A percentile compares a stretch with the other conserved stretches of the same genome.
Evolutionary conservation across 1,284 basidiomycete species (phyloP).

Genomic region (Schizophyllum amplum): DNA sequence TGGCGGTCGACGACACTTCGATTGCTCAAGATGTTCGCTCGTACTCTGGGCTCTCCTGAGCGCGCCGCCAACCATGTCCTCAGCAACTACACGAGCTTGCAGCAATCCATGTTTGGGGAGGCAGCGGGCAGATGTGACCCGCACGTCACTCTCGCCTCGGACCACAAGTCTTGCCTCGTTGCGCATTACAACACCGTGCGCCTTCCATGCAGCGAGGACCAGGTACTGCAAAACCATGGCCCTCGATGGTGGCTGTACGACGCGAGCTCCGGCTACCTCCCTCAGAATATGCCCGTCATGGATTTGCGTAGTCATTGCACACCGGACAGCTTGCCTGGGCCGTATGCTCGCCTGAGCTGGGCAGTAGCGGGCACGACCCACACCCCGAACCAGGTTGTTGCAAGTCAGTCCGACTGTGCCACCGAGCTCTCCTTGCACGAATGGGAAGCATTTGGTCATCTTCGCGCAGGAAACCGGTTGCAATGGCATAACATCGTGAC

Average conservation of each 20-base stretch:
- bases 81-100: background rate
- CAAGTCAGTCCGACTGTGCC: slow-evolving; percentile 31
- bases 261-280: slow-evolving; percentile 8
- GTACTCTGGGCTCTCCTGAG: background rate
- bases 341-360: slow-evolving; percentile 29
- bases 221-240: slow-evolving; percentile 8
- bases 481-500: slow-evolving; percentile 44
- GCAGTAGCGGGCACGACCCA: slow-evolving; percentile 28
- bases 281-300: slow-evolving; percentile 8
- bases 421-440: slow-evolving; percentile 32
- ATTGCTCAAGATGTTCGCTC: slow-evolving; percentile 15
- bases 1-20: slow-evolving; percentile 37
- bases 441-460: slow-evolving; percentile 30
- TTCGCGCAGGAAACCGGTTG: slow-evolving; percentile 33
- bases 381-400: slow-evolving; percentile 34
- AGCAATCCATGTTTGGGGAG: background rate
- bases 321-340: slow-evolving; percentile 19
- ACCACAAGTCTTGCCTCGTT: slow-evolving; percentile 28
- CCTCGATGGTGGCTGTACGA: slow-evolving; percentile 20
- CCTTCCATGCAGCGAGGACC: slow-evolving; percentile 2
- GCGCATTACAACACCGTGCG: slow-evolving; percentile 25
- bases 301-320: slow-evolving; percentile 21
- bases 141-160: slow-evolving; percentile 30
- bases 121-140: slow-evolving; percentile 7
- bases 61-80: background rate